Conservation (phyloP, 345 rosid genomes). For the Theobroma cacao region DNA sequence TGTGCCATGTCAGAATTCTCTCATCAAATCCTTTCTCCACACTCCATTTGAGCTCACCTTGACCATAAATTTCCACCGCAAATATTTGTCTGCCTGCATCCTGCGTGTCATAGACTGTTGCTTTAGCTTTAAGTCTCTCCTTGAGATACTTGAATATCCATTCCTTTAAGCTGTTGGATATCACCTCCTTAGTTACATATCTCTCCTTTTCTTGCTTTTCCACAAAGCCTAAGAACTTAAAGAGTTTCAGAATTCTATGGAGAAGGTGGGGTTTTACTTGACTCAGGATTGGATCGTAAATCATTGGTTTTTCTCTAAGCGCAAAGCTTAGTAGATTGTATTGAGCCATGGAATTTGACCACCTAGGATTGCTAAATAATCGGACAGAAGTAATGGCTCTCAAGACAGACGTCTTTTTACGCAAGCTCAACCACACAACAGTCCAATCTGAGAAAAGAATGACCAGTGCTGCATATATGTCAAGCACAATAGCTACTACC, state of each 20-base stretch:
- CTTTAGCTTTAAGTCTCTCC: neutral
- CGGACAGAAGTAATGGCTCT: neutral
- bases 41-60: neutral
- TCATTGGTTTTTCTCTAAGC: neutral
- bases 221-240: neutral
- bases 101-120: neutral
- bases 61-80: neutral
- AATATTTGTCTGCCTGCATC: neutral
- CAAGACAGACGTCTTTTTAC: neutral
- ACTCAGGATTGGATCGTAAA: neutral
- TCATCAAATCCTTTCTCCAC: slow-evolving; percentile 4
- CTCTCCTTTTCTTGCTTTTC: neutral
- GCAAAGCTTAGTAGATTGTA: slow-evolving; percentile 8
- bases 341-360: slow-evolving; percentile 15
- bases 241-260: neutral
- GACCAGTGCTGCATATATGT: neutral
- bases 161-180: neutral
- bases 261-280: neutral
- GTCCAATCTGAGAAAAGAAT: slow-evolving; percentile 24
- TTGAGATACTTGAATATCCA: slow-evolving; percentile 6
- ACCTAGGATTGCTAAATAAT: neutral
- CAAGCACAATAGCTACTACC: slow-evolving; percentile 19
- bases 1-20: neutral
- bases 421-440: neutral
- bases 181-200: neutral